Evolutionary conservation across 768 basidiomycete species (phyloP).

Genomic region (Russula compacta): DNA sequence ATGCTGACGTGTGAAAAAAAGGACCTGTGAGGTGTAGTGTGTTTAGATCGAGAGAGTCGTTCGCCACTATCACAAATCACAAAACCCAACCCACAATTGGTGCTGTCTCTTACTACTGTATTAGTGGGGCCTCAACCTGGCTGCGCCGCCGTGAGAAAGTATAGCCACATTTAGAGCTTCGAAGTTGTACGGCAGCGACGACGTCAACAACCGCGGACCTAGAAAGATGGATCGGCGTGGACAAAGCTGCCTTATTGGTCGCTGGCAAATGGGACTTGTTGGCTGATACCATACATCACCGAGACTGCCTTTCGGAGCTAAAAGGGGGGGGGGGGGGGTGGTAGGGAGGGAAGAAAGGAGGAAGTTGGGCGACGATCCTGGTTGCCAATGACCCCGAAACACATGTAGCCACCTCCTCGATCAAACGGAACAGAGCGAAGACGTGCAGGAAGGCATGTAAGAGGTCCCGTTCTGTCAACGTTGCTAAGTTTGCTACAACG

Average conservation of each 20-base stretch:
- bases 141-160: conserved; percentile 6
- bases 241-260: background rate
- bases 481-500: conserved; percentile 6
- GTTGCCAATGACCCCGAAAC: conserved; percentile 14
- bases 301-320: conserved; percentile 5
- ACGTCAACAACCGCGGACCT: conserved; percentile 11
- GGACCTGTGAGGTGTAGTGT: background rate
- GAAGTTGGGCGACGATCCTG: conserved; percentile 10
- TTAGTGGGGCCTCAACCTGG: background rate
- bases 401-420: conserved; percentile 4
- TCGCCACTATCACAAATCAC: conserved; percentile 2
- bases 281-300: background rate
- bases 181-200: background rate
- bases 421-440: conserved; percentile 13
- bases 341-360: background rate
- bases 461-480: background rate
- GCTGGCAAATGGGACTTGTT: background rate
- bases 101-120: too few relatives aligned
- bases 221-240: conserved; percentile 3
- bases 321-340: background rate
- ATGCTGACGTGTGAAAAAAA: conserved; percentile 4
- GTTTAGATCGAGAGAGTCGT: conserved; percentile 4
- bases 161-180: background rate
- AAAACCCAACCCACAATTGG: background rate
- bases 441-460: background rate